phyloP scores from a whole-genome alignment of 305 asterid genomes.

The Coffea humblotiana region DNA sequence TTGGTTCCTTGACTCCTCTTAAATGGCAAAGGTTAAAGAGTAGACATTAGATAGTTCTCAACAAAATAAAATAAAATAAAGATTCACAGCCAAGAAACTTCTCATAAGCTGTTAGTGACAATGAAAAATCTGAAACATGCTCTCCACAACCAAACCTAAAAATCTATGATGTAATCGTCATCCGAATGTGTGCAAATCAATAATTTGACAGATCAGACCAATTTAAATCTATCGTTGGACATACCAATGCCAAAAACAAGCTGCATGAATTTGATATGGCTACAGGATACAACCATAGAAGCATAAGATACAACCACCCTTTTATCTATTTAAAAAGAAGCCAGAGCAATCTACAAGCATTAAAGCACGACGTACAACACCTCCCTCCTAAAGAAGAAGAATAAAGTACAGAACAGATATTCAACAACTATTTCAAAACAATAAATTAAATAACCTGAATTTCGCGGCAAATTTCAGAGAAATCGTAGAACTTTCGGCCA shows the following conservation, averaged over 20 bases:
- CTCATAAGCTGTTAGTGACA: background rate
- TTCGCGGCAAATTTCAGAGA: constrained; percentile 26
- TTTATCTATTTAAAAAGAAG: background rate
- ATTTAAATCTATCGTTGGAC: background rate
- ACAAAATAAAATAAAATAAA: no score
- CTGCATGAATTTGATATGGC: no score
- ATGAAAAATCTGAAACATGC: background rate
- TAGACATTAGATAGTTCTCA: background rate
- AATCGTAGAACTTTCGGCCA: constrained; percentile 27
- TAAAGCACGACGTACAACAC: background rate
- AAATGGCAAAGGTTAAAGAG: background rate
- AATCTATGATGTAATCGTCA: no score
- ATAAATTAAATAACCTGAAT: constrained; percentile 27
- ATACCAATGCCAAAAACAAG: background rate
- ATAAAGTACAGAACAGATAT: no score
- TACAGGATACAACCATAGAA: background rate
- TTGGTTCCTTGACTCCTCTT: background rate
- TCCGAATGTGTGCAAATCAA: no score
- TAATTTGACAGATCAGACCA: background rate
- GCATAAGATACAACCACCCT: background rate
- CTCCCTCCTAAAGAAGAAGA: background rate
- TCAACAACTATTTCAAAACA: background rate
- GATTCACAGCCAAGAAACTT: background rate
- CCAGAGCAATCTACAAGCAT: background rate
- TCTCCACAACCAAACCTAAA: background rate